Evolutionary conservation across 2,329 filamentous ascomycete species (phyloP), one percentile per base, ranked within the genome.

Genomic region (Coleophoma eucalyptorum): DNA sequence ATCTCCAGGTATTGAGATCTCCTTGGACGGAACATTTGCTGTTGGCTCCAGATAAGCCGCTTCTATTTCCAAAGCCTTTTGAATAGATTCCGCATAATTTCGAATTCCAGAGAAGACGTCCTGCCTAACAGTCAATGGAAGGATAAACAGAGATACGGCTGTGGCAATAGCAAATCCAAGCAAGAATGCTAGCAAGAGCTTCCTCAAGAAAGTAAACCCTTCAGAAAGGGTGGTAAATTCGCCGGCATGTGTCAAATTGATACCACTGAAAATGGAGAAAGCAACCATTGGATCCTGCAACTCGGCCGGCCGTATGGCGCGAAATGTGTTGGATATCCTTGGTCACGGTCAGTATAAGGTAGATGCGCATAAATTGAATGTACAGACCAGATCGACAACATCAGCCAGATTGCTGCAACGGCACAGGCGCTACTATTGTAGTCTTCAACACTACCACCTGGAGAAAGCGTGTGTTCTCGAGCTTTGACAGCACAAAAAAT

Each of bases 91-190:
- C 37, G 89, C 71, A 52, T 80, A 81, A 0, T 73, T 78, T 1
- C 71, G 72, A 59, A 85, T 76, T 57, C 86, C 78, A 48, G 76
- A 81, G 58, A 80, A 77, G 3, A 87, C 78, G 2, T 86, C 77
- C 48, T 75, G 74, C 2, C 87, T 77, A 49, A 80, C 86, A 2
- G 83, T 84, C 4, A 84, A 66, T 0, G 87, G 87, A 20, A 89
- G 69, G 6, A 91, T 67, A 8, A 90, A 65, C 0, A 90, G 66
- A 2, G 81, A 84, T 0, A 84, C 79, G 0, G 65, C 83, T 0
- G 81, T 75, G 0, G 83, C 76, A 43, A 90, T 71, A 0, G 67
- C 86, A 18, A 53, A 47, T 26, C 42, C 51, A 33, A 52, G 20
- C 8, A 46, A n/a, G 31, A 53, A 53, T 13, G 48, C 44, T 12